These are phyloP conservation scores for Blastomyces percursus DNA, from an alignment of 2,329 filamentous ascomycete genomes.

Conservation along the genomic window DNA sequence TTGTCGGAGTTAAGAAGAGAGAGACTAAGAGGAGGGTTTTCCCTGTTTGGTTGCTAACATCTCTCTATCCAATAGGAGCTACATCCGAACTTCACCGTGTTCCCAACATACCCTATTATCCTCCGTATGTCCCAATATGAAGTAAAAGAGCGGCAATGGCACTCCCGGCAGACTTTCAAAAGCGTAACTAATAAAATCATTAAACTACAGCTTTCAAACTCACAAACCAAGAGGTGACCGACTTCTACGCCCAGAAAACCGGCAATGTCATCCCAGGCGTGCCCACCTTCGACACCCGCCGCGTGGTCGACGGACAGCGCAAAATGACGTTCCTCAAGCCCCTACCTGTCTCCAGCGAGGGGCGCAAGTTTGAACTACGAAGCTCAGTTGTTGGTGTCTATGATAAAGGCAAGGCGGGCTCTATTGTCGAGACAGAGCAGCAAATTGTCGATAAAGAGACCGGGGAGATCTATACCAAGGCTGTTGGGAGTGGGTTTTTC, in stretches of 20 bases:
- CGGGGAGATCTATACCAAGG: constrained; percentile 60
- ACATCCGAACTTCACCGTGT: constrained; percentile 73
- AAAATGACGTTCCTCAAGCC: constrained; percentile 66
- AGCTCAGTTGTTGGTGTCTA: constrained; percentile 74
- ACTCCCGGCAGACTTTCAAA: not conserved
- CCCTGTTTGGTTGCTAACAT: not conserved
- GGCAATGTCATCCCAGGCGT: constrained; percentile 60
- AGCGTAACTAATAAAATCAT: not conserved
- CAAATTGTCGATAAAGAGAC: constrained; percentile 59
- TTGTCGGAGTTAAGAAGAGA: not conserved
- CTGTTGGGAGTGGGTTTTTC: constrained; percentile 63
- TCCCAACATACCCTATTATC: constrained; percentile 78
- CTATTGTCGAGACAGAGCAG: constrained; percentile 69
- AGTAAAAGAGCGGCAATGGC: not conserved
- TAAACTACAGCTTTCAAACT: constrained; percentile 57
- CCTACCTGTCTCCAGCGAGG: constrained; percentile 59
- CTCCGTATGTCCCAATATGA: constrained; percentile 46
- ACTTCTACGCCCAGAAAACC: constrained; percentile 67
- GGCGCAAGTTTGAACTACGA: constrained; percentile 62
- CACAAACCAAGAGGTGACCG: constrained; percentile 61
- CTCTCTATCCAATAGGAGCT: constrained; percentile 51
- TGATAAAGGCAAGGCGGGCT: constrained; percentile 77
- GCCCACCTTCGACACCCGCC: constrained; percentile 61
- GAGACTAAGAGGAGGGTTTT: not conserved
- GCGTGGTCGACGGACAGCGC: constrained; percentile 75